A percentile compares a stretch with the other conserved stretches of the same genome.
Evolutionary conservation across 1,284 basidiomycete genomes (phyloP).

Genomic region (Ceratobasidium sp.): DNA sequence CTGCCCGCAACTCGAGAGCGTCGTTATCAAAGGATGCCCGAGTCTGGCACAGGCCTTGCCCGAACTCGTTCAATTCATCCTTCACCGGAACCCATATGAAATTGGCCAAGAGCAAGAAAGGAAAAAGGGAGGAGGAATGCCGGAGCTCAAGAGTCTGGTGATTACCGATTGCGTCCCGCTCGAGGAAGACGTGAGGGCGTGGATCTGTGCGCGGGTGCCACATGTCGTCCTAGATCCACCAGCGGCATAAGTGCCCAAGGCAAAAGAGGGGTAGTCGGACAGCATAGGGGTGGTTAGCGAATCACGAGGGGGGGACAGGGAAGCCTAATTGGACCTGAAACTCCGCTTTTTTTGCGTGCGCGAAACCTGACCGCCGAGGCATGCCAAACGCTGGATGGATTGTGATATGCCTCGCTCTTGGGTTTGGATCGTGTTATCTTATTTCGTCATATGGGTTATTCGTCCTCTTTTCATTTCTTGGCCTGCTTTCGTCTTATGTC

Average conservation of each 20-base stretch:
- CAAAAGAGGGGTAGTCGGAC: not conserved
- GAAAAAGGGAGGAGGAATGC: slow-evolving; percentile 8
- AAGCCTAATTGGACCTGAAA: not conserved
- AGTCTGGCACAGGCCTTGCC: slow-evolving; percentile 27
- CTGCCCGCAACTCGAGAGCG: slow-evolving; percentile 35
- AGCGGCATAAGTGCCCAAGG: slow-evolving; percentile 23
- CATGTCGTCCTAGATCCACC: slow-evolving; percentile 35
- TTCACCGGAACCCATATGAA: slow-evolving; percentile 33
- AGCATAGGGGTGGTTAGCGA: not conserved
- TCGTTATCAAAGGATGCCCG: slow-evolving; percentile 28
- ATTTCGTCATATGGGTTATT: not conserved
- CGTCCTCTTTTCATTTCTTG: not conserved
- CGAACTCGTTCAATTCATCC: slow-evolving; percentile 32
- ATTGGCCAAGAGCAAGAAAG: not conserved
- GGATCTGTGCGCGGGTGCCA: slow-evolving; percentile 35
- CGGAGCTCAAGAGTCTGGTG: slow-evolving; percentile 33
- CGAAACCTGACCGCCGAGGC: slow-evolving; percentile 1
- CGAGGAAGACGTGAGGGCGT: slow-evolving; percentile 34
- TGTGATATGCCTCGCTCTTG: not conserved
- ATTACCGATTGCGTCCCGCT: slow-evolving; percentile 33
- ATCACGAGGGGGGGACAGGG: not conserved
- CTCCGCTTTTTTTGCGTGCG: not conserved
- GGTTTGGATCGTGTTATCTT: not conserved
- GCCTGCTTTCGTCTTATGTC: not conserved
- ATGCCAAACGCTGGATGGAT: slow-evolving; percentile 1